Percentiles rank a stretch among this genome's conserved stretches.
phyloP scores from a whole-genome alignment of 1,284 basidiomycete species.

The Ceratobasidium sp. region DNA sequence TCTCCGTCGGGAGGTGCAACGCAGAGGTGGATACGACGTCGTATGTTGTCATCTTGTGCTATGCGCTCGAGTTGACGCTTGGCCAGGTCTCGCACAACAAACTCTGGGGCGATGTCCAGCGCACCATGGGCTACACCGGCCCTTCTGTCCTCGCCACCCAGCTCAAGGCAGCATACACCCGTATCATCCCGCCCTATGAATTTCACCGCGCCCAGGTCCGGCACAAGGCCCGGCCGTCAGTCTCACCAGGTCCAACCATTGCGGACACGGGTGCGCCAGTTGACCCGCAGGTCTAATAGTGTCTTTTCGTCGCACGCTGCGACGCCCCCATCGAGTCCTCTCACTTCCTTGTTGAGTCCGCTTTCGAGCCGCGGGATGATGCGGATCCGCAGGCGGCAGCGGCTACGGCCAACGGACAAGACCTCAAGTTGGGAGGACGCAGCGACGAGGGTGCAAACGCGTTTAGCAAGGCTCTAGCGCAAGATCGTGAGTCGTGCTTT shows the following conservation, averaged over 20 bases:
- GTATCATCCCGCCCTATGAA: conserved; percentile 95
- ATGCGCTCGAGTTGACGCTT: not conserved
- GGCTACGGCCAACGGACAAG: not conserved
- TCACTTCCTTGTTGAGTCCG: conserved; percentile 68
- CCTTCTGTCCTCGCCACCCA: conserved; percentile 87
- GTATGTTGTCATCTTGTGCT: conserved; percentile 62
- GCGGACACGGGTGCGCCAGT: not conserved
- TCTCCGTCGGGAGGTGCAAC: conserved; percentile 90
- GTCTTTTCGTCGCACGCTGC: conserved; percentile 50
- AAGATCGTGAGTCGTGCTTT: conserved; percentile 26
- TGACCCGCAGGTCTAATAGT: not conserved
- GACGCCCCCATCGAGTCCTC: conserved; percentile 73
- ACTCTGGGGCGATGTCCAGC: conserved; percentile 89
- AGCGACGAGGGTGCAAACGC: conserved; percentile 43
- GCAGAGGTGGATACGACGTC: conserved; percentile 86
- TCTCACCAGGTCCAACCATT: conserved; percentile 22
- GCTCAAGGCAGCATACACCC: conserved; percentile 89
- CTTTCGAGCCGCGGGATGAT: conserved; percentile 81
- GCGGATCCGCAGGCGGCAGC: conserved; percentile 66
- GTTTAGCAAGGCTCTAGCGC: conserved; percentile 29
- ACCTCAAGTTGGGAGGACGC: conserved; percentile 40
- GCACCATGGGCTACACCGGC: conserved; percentile 82
- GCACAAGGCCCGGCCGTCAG: conserved; percentile 64
- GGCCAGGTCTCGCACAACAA: conserved; percentile 80
- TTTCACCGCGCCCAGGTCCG: conserved; percentile 84